Conservation (phyloP, 345 rosid species). For the Pistacia integerrima region DNA sequence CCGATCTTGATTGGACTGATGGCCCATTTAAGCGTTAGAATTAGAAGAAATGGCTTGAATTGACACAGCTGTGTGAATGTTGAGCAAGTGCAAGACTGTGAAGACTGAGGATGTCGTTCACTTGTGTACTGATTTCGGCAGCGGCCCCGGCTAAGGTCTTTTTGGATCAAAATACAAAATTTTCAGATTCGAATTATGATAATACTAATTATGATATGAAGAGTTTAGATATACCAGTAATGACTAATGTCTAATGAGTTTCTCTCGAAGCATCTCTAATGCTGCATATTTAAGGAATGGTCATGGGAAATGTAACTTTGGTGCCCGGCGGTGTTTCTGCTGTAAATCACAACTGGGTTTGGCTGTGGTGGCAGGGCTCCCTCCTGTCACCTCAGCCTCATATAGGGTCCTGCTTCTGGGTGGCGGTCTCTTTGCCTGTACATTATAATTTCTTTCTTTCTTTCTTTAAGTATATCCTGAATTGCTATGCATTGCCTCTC, state of each 20-base stretch:
- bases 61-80: neutral
- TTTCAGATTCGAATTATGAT: neutral
- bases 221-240: no score
- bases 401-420: constrained; percentile 70
- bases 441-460: neutral
- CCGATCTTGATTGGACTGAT: neutral
- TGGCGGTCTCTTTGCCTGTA: constrained; percentile 87
- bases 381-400: constrained; percentile 63
- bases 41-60: neutral
- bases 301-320: constrained; percentile 20
- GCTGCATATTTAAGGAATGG: constrained; percentile 12
- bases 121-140: neutral
- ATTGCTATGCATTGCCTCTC: neutral
- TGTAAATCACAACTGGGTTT: constrained; percentile 61
- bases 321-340: constrained; percentile 22
- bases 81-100: neutral
- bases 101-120: neutral
- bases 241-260: neutral
- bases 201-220: neutral
- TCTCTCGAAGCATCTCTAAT: constrained; percentile 1
- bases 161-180: no score
- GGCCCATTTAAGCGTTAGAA: neutral
- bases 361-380: constrained; percentile 55
- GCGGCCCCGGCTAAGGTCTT: neutral
- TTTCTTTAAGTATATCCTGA: constrained; percentile 7